Conservation (phyloP, 1,284 basidiomycete species). For the Sanguinoderma infundibulare region DNA sequence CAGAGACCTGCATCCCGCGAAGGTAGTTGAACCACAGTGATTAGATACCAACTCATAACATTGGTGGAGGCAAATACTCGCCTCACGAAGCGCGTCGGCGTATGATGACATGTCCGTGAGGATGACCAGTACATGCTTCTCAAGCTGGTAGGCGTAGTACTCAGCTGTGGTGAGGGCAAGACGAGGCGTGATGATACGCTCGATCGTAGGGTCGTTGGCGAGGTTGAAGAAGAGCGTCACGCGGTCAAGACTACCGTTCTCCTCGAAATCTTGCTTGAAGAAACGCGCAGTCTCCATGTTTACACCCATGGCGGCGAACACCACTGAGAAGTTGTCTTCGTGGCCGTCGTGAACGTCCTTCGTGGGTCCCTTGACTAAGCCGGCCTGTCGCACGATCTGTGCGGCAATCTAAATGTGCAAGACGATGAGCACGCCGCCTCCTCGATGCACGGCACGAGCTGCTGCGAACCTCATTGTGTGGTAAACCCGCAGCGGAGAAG, state of each 20-base stretch:
- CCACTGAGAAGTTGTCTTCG: conserved; percentile 99
- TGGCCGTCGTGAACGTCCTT: conserved; percentile 99
- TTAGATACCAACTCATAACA: not conserved
- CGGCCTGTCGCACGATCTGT: conserved; percentile 99
- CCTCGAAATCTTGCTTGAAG: conserved; percentile 99
- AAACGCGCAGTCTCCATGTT: conserved; percentile 99
- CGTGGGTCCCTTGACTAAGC: conserved; percentile 92
- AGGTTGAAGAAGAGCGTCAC: conserved; percentile 99
- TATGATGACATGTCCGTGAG: conserved; percentile 99
- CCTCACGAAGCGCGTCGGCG: conserved; percentile 97
- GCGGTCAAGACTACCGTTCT: conserved; percentile 97
- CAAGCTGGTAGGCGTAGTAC: conserved; percentile 99
- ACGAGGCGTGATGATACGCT: conserved; percentile 99
- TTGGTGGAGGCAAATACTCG: conserved; percentile 34
- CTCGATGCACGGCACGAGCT: conserved; percentile 17
- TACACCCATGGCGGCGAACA: conserved; percentile 99
- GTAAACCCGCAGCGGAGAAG: conserved; percentile 98
- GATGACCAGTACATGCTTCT: conserved; percentile 99
- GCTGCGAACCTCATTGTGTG: conserved; percentile 89
- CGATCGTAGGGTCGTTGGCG: conserved; percentile 99
- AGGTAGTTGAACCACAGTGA: not conserved
- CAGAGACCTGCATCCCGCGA: conserved; percentile 73
- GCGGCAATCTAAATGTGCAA: conserved; percentile 83
- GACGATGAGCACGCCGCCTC: conserved; percentile 23
- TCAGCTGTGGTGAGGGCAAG: conserved; percentile 98